Evolutionary conservation across 2,329 filamentous ascomycete species (phyloP), one percentile per base, ranked within the genome.

Genomic region (Mycosphaerella arachidis): DNA sequence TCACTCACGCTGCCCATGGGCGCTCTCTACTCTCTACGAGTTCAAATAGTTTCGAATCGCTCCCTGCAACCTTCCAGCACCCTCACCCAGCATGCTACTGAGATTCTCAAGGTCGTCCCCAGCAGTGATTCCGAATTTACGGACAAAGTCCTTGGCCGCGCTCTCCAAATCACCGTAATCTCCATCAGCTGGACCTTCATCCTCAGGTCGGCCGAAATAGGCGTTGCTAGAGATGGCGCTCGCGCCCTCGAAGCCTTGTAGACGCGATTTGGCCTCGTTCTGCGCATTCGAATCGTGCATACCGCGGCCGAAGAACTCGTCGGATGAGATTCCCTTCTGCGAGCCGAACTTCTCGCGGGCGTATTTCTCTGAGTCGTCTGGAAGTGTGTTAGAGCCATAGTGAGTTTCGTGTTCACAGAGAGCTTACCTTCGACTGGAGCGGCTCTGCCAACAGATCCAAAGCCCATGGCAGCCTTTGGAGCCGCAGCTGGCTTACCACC

Each of bases 221-320:
- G 91, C 91, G 75, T 97, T 99, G 60, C 91, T 96, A 6, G 92
- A 97, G 75, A 99, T 99, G 66, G 92, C 80, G 1, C 87, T 88
- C 10, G 94, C 92, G 48, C 94, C 92, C 76, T 97, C 93, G 72
- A 99, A 99, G 51, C 92, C 90, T 78, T 91, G 88, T 56, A 99
- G 84, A 45, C 94, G 86, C 27, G 83, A 82, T 80, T 96, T 96
- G 68, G 94, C 93, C 78, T 97, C 93, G 55, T 86, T 82, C 72
- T 94, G 89, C 8, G 88, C 85, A 57, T 82, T 82, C 40, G 92
- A 86, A 73, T 99, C 92, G 76, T 87, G 97, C 57, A 84, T 79
- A 56, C 92, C 91, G 74, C 94, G 93, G 70, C 93, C 92, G 73
- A 99, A 99, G 82, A 96, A 99, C 74, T 99, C 94, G 74, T 99